Conservation (phyloP, 1,139 yeast species). For the Yamadazyma dendronema region DNA sequence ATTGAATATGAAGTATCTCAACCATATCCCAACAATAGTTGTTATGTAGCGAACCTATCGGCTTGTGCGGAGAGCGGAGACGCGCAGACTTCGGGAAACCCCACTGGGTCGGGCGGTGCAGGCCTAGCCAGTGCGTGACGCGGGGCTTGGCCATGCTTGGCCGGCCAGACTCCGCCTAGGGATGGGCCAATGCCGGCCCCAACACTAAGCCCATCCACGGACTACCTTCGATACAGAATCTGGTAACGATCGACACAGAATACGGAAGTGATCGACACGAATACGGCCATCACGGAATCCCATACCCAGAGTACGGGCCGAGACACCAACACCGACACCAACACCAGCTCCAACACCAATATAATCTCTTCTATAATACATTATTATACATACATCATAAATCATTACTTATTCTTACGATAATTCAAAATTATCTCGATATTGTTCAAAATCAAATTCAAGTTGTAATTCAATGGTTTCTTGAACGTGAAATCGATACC, state of each 20-base stretch:
- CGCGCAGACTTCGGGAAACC: neutral
- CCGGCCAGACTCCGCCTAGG: no score
- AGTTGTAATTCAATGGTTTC: conserved; percentile 37
- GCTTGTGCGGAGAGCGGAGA: neutral
- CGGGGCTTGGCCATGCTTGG: no score
- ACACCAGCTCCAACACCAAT: no score
- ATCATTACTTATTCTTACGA: conserved; percentile 14
- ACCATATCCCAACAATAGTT: neutral
- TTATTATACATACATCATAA: conserved; percentile 3
- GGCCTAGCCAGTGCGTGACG: neutral
- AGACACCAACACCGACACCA: no score
- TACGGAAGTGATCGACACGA: no score
- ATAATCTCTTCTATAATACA: conserved; percentile 5
- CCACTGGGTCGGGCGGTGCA: neutral
- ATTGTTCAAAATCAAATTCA: conserved; percentile 16
- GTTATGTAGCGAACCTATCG: neutral
- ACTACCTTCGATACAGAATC: no score
- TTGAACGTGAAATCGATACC: conserved; percentile 45
- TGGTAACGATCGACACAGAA: no score
- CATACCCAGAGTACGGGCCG: no score
- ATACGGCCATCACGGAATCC: no score
- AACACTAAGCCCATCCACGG: no score
- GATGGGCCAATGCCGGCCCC: no score
- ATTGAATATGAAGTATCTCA: neutral
- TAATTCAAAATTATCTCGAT: conserved; percentile 17